A percentile compares a stretch with the other conserved stretches of the same genome.
phyloP scores from a whole-genome alignment of 352 stramenopile species.

The Vaucheria bursata region DNA sequence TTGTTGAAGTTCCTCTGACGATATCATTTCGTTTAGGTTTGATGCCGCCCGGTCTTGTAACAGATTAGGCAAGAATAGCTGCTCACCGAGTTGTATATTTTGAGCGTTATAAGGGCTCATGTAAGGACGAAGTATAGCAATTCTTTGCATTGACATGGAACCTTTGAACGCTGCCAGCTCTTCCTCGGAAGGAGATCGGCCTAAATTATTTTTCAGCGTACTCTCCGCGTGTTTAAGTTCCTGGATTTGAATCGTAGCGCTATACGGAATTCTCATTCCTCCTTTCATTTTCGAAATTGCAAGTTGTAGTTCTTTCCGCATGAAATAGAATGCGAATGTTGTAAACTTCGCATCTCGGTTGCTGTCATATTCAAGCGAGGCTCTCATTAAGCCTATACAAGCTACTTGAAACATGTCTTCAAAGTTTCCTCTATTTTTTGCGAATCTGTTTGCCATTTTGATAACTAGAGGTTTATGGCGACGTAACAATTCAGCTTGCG shows the following conservation, averaged over 20 bases:
- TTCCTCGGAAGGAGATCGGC: not conserved
- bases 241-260: not conserved
- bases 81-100: too few relatives aligned
- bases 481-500: not conserved
- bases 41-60: too few relatives aligned
- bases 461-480: not conserved
- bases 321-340: not conserved
- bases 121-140: not conserved
- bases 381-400: not conserved
- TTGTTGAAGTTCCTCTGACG: too few relatives aligned
- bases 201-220: not conserved
- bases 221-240: not conserved
- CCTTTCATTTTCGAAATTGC: not conserved
- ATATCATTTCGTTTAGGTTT: too few relatives aligned
- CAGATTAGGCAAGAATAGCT: too few relatives aligned
- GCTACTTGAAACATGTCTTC: not conserved
- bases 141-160: not conserved
- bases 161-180: not conserved
- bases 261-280: not conserved
- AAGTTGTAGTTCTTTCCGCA: not conserved
- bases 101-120: too few relatives aligned
- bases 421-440: not conserved
- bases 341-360: not conserved
- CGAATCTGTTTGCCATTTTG: not conserved
- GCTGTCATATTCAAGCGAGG: not conserved